These are phyloP conservation scores for Phialophora tarda DNA, from an alignment of 2,329 filamentous ascomycete species.

Conservation along the genomic window DNA sequence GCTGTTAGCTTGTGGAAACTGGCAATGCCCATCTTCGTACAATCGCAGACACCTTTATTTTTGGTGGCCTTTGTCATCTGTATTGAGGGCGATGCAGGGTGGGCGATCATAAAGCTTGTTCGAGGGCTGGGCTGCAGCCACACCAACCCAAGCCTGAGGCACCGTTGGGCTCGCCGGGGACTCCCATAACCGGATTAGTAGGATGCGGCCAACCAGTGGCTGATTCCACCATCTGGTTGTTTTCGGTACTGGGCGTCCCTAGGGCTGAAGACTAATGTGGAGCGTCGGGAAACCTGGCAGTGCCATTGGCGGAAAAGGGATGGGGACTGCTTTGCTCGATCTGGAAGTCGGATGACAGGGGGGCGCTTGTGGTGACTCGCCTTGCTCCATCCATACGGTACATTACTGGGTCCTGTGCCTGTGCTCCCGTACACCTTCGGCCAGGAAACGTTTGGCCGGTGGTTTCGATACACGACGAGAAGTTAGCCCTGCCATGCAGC, in stretches of 20 bases:
- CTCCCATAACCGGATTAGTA: constrained; percentile 13
- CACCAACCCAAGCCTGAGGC: not conserved
- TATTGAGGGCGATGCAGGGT: constrained; percentile 17
- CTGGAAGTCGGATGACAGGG: constrained; percentile 20
- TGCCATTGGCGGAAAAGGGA: constrained; percentile 28
- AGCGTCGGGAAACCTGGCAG: constrained; percentile 18
- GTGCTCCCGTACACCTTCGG: not conserved
- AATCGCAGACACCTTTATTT: constrained; percentile 19
- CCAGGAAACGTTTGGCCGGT: not conserved
- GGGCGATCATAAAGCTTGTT: constrained; percentile 25
- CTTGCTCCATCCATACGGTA: not conserved
- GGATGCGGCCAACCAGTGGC: not conserved
- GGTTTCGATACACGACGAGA: constrained; percentile 3
- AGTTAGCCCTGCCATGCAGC: not conserved
- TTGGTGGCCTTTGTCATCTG: constrained; percentile 30
- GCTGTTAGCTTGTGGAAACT: not conserved
- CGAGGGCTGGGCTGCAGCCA: constrained; percentile 1
- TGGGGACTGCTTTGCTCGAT: constrained; percentile 19
- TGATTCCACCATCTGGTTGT: constrained; percentile 16
- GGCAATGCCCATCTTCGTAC: not conserved
- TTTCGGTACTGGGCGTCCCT: constrained; percentile 13
- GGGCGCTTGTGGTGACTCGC: not conserved
- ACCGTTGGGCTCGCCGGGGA: constrained; percentile 21
- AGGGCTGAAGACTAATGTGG: constrained; percentile 27
- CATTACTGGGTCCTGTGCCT: not conserved